phyloP scores from a whole-genome alignment of 2,329 filamentous ascomycete genomes.

The Akanthomyces lecanii region DNA sequence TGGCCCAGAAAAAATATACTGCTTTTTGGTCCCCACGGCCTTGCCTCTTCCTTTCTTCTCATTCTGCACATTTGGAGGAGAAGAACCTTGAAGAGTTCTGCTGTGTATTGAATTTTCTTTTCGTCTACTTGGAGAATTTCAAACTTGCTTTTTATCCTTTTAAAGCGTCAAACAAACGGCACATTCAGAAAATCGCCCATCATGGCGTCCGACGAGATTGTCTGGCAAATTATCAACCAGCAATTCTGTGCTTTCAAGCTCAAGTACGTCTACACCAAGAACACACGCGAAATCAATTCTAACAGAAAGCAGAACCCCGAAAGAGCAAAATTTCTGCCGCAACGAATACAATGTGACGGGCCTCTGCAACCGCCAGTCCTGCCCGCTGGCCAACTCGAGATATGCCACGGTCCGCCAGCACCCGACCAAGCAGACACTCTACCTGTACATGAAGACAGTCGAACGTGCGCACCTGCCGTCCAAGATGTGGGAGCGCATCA shows the following conservation, averaged over 20 bases:
- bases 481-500: slow-evolving; percentile 93
- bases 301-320: slow-evolving; percentile 60
- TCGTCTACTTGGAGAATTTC: background rate
- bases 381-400: slow-evolving; percentile 83
- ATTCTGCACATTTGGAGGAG: background rate
- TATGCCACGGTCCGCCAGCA: slow-evolving; percentile 90
- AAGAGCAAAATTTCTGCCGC: slow-evolving; percentile 88
- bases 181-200: slow-evolving; percentile 21
- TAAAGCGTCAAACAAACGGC: background rate
- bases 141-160: background rate
- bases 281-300: slow-evolving; percentile 20
- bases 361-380: slow-evolving; percentile 81
- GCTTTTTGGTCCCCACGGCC: slow-evolving; percentile 7
- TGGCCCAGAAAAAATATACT: slow-evolving; percentile 17
- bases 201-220: slow-evolving; percentile 93
- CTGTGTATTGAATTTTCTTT: background rate
- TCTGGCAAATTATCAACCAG: slow-evolving; percentile 96
- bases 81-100: background rate
- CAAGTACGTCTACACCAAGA: slow-evolving; percentile 55
- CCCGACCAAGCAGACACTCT: slow-evolving; percentile 75
- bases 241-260: slow-evolving; percentile 94
- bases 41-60: background rate
- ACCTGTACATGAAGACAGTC: slow-evolving; percentile 95
- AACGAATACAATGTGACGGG: slow-evolving; percentile 88
- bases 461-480: slow-evolving; percentile 83